Percentiles rank a stretch among this genome's conserved stretches.
Evolutionary conservation across 805 yeast genomes (phyloP).

Genomic region (Yamadazyma sp.): DNA sequence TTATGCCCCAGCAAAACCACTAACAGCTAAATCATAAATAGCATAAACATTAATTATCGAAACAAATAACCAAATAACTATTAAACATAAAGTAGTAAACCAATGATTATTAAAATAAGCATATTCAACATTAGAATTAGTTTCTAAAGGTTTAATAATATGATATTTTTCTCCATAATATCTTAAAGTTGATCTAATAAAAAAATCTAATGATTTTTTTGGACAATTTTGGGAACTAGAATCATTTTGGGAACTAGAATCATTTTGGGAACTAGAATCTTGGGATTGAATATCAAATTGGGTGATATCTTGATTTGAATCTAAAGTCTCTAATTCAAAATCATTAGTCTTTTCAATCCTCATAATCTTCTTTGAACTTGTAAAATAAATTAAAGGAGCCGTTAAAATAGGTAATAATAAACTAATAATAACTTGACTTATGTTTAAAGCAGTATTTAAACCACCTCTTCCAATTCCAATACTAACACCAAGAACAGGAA

Average conservation of each 20-base stretch:
- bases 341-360: conserved; percentile 38
- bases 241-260: neutral
- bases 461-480: conserved; percentile 72
- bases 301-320: neutral
- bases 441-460: conserved; percentile 66
- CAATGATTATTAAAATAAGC: conserved; percentile 63
- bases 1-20: too few species aligned
- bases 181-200: conserved; percentile 12
- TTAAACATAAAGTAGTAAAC: conserved; percentile 50
- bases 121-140: conserved; percentile 17
- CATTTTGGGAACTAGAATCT: neutral
- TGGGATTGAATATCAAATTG: neutral
- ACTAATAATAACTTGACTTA: conserved; percentile 84
- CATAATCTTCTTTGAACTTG: conserved; percentile 71
- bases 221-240: neutral
- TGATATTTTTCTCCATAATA: conserved; percentile 11
- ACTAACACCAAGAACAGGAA: conserved; percentile 78
- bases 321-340: too few species aligned
- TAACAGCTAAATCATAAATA: conserved; percentile 36
- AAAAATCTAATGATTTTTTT: too few species aligned
- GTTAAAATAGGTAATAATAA: conserved; percentile 78
- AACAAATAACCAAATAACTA: conserved; percentile 67
- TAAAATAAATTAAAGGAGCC: conserved; percentile 82
- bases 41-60: conserved; percentile 69
- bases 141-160: too few species aligned